phyloP scores from a whole-genome alignment of 768 basidiomycete species.

The Boletus rex-veris region DNA sequence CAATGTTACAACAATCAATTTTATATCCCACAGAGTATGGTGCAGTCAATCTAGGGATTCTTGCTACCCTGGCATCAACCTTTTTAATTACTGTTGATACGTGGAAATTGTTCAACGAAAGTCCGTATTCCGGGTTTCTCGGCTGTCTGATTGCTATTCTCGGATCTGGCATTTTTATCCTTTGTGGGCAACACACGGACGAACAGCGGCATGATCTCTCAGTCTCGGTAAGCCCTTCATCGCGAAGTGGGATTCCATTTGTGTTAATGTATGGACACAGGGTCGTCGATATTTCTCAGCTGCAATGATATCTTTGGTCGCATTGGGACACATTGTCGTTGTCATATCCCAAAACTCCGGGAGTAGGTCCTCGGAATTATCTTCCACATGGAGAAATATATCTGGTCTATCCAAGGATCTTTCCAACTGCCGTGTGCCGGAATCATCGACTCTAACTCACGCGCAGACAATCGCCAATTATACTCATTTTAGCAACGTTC shows the following conservation, averaged over 20 bases:
- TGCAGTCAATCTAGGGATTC: slow-evolving; percentile 24
- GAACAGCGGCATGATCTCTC: slow-evolving; percentile 7
- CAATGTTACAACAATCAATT: background rate
- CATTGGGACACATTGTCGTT: slow-evolving; percentile 4
- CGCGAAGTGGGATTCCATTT: background rate
- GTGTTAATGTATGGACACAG: background rate
- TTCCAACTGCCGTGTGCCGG: slow-evolving; percentile 16
- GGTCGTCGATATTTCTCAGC: slow-evolving; percentile 2
- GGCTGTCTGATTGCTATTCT: slow-evolving; percentile 17
- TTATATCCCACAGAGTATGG: slow-evolving; percentile 28
- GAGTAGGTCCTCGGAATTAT: background rate
- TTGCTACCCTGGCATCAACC: slow-evolving; percentile 7
- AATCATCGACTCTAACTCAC: slow-evolving; percentile 19
- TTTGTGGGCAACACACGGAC: background rate
- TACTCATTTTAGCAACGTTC: slow-evolving; percentile 39
- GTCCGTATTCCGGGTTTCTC: slow-evolving; percentile 12
- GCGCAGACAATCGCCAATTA: slow-evolving; percentile 25
- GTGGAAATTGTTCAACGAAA: slow-evolving; percentile 1
- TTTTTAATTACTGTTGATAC: slow-evolving; percentile 8
- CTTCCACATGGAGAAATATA: background rate
- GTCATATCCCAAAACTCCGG: background rate
- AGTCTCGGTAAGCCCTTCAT: slow-evolving; percentile 10
- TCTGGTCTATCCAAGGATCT: background rate
- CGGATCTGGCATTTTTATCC: slow-evolving; percentile 5
- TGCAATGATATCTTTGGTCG: background rate